A percentile compares a stretch with the other conserved stretches of the same genome.
Evolutionary conservation across 73 alveolate species (phyloP).

Genomic region (Durusdinium trenchii): DNA sequence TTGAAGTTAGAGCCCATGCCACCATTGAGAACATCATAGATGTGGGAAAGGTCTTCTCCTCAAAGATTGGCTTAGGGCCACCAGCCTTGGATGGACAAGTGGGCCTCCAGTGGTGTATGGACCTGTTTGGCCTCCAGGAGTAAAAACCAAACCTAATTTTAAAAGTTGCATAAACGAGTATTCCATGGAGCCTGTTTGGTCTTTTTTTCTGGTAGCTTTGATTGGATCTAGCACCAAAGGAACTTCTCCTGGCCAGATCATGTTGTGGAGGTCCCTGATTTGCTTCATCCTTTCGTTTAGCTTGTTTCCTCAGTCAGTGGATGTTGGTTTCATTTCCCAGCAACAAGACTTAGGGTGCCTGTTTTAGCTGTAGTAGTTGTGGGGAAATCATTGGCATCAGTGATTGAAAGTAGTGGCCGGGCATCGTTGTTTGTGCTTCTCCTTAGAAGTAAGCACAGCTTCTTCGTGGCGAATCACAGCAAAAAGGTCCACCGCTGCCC

Average conservation of each 20-base stretch:
- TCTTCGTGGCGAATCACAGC: not conserved
- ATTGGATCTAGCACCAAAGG: not conserved
- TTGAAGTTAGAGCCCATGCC: not conserved
- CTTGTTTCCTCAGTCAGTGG: not conserved
- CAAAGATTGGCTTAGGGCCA: not conserved
- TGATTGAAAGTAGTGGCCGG: not conserved
- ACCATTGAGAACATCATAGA: not conserved
- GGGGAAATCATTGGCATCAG: not conserved
- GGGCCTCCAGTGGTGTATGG: not conserved
- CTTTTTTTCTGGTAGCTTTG: not conserved
- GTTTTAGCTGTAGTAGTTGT: not conserved
- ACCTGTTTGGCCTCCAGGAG: not conserved
- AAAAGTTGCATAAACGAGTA: not conserved
- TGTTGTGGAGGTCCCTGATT: not conserved
- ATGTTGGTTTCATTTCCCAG: not conserved
- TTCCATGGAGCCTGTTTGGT: not conserved
- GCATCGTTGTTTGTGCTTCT: not conserved
- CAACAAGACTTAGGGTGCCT: not conserved
- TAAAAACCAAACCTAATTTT: too few relatives aligned
- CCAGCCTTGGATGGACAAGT: not conserved
- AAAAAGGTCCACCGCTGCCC: not conserved
- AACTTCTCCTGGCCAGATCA: not conserved
- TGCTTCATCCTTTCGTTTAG: not conserved
- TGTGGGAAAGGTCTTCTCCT: not conserved
- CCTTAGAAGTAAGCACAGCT: not conserved